Evolutionary conservation across 106 monocot genomes (phyloP).

Genomic region (Allium cepa): DNA sequence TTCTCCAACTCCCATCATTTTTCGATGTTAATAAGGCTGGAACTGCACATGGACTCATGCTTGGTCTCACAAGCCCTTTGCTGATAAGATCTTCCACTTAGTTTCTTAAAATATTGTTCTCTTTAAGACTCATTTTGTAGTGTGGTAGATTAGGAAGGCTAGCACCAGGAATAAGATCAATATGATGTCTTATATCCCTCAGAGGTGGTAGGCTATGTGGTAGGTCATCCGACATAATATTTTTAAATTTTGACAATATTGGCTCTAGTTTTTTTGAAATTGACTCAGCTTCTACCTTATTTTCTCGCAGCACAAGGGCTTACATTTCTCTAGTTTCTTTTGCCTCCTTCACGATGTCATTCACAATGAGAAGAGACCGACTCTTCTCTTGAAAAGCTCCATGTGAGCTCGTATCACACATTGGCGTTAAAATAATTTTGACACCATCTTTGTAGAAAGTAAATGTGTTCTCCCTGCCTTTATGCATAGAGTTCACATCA

Average conservation of each 20-base stretch:
- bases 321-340: neutral
- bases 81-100: neutral
- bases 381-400: neutral
- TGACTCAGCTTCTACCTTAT: neutral
- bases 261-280: neutral
- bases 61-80: neutral
- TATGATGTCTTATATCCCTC: conserved; percentile 1
- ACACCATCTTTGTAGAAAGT: too few relatives aligned
- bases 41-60: conserved; percentile 3
- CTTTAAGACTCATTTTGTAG: neutral
- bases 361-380: neutral
- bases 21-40: neutral
- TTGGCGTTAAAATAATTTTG: neutral
- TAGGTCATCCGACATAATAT: neutral
- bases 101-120: neutral
- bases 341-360: neutral
- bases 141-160: neutral
- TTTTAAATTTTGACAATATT: neutral
- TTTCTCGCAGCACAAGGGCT: neutral
- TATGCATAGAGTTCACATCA: too few relatives aligned
- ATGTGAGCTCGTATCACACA: neutral
- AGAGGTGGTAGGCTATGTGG: neutral
- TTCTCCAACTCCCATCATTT: neutral
- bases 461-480: too few relatives aligned
- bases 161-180: neutral